Percentiles rank a stretch among this genome's conserved stretches.
Evolutionary conservation across 2,329 filamentous ascomycete genomes (phyloP).

Genomic region (Xylaria sp.): DNA sequence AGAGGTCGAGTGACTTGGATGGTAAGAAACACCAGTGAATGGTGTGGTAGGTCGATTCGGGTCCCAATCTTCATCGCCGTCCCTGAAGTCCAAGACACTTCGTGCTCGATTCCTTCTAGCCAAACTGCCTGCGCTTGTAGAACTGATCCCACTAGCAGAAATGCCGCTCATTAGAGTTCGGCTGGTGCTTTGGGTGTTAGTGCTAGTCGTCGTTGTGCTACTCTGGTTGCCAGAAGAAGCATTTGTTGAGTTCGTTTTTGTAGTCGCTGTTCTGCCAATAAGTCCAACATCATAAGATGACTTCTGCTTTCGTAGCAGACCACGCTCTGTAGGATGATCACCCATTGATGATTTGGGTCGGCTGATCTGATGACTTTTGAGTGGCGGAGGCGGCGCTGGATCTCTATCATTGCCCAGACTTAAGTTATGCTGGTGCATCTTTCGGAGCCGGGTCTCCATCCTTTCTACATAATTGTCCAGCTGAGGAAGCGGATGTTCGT

Average conservation of each 20-base stretch:
- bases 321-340: constrained; percentile 56
- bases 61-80: constrained; percentile 58
- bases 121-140: constrained; percentile 93
- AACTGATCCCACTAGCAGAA: constrained; percentile 90
- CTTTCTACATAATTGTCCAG: constrained; percentile 88
- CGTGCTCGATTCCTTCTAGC: constrained; percentile 79
- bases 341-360: constrained; percentile 70
- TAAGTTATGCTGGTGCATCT: constrained; percentile 72
- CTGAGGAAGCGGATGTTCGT: constrained; percentile 72
- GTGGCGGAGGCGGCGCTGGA: constrained; percentile 50
- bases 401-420: constrained; percentile 55
- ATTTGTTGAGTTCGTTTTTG: constrained; percentile 85
- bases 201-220: constrained; percentile 70
- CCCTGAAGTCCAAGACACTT: constrained; percentile 72
- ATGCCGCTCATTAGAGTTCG: constrained; percentile 93
- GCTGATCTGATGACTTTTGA: constrained; percentile 63
- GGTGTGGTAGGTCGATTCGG: constrained; percentile 69
- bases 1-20: constrained; percentile 81
- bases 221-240: constrained; percentile 79
- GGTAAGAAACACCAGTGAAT: constrained; percentile 86
- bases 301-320: constrained; percentile 69
- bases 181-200: constrained; percentile 80
- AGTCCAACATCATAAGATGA: constrained; percentile 82
- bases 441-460: constrained; percentile 85
- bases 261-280: constrained; percentile 84